Percentiles rank a stretch among this genome's conserved stretches.
Conservation (phyloP, 192 early-diverging fungal genomes). For the Entomortierella parvispora region DNA sequence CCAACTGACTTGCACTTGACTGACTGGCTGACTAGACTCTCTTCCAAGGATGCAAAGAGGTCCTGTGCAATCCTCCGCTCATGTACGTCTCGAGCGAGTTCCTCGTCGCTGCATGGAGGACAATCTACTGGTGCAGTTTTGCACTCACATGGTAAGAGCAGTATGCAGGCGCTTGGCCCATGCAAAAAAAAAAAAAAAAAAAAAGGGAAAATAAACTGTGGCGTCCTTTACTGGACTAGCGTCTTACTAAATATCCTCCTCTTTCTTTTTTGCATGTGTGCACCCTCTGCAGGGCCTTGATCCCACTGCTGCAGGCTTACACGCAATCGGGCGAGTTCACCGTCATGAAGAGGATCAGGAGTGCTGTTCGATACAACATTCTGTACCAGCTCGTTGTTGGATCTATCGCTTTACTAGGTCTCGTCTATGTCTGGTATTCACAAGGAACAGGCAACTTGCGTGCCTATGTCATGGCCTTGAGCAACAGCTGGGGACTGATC, state of each 20-base stretch:
- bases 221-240: background rate
- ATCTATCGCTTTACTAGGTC: constrained; percentile 71
- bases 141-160: constrained; percentile 84
- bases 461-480: constrained; percentile 88
- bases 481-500: constrained; percentile 94
- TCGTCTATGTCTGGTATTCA: constrained; percentile 71
- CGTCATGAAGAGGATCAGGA: constrained; percentile 70
- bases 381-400: constrained; percentile 82
- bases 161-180: too few relatives aligned
- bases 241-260: background rate
- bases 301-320: constrained; percentile 87
- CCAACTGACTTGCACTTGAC: constrained; percentile 3
- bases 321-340: constrained; percentile 90
- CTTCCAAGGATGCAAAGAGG: constrained; percentile 69
- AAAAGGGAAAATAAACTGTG: background rate
- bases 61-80: constrained; percentile 77
- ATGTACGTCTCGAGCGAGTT: constrained; percentile 78
- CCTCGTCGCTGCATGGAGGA: constrained; percentile 81
- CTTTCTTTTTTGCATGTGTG: constrained; percentile 20
- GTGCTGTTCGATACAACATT: constrained; percentile 83
- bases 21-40: constrained; percentile 70
- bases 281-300: constrained; percentile 61
- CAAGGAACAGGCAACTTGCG: constrained; percentile 69
- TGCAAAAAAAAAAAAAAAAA: background rate
- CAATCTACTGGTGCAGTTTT: constrained; percentile 93